A percentile compares a stretch with the other conserved stretches of the same genome.
phyloP scores from a whole-genome alignment of 257 asterid genomes.

The Oldenlandia corymbosa region DNA sequence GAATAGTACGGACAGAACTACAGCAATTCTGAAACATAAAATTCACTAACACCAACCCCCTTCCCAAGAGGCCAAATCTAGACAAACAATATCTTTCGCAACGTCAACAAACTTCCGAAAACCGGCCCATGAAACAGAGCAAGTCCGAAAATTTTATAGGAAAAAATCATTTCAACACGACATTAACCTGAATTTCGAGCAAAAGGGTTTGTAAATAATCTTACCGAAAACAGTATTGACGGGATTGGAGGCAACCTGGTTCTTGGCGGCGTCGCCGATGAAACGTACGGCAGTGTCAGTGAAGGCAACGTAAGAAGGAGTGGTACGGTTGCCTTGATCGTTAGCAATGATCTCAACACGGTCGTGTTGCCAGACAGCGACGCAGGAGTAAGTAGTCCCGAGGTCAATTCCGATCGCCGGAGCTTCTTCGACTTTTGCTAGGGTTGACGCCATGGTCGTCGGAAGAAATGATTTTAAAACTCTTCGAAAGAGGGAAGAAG shows the following conservation, averaged over 20 bases:
- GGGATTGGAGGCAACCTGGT: slow-evolving; percentile 87
- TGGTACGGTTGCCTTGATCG: slow-evolving; percentile 84
- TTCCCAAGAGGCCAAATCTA: too few species aligned
- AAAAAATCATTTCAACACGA: too few species aligned
- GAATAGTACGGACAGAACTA: too few species aligned
- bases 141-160: too few species aligned
- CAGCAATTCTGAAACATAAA: too few species aligned
- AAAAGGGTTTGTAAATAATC: not conserved
- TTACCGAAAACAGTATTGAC: slow-evolving; percentile 69
- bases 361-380: slow-evolving; percentile 86
- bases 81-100: too few species aligned
- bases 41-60: too few species aligned
- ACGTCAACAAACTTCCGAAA: too few species aligned
- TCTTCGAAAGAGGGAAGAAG: too few species aligned
- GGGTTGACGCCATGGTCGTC: slow-evolving; percentile 49
- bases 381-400: slow-evolving; percentile 81
- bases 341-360: slow-evolving; percentile 82
- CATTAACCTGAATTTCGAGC: too few species aligned
- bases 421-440: slow-evolving; percentile 47
- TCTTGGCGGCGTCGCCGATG: slow-evolving; percentile 87
- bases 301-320: slow-evolving; percentile 71
- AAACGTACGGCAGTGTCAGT: slow-evolving; percentile 62
- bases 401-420: slow-evolving; percentile 87
- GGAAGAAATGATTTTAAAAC: too few species aligned
- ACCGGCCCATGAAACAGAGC: too few species aligned